Evolutionary conservation across 2,329 filamentous ascomycete genomes (phyloP).

Genomic region (Sordariomycetes sp.): DNA sequence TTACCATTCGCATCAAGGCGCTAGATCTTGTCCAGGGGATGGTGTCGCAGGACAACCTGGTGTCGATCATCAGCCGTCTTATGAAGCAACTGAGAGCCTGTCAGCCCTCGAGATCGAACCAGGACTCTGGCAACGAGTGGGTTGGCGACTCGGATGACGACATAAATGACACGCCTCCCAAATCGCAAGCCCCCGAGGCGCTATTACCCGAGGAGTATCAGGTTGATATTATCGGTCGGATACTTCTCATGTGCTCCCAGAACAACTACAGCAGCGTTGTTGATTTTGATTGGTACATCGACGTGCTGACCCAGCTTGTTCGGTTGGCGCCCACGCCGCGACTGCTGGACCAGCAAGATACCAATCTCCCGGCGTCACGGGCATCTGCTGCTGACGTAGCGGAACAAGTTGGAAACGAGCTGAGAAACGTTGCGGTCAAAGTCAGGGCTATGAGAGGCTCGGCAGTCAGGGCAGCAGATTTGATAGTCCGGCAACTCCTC

Average conservation of each 20-base stretch:
- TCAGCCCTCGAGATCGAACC: conserved; percentile 7
- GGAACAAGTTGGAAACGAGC: conserved; percentile 67
- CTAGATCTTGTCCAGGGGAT: conserved; percentile 87
- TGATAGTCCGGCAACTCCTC: conserved; percentile 53
- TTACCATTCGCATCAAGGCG: conserved; percentile 89
- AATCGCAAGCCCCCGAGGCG: neutral
- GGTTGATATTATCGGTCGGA: conserved; percentile 68
- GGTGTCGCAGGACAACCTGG: conserved; percentile 79
- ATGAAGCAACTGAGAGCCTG: conserved; percentile 75
- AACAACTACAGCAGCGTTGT: conserved; percentile 77
- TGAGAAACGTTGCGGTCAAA: conserved; percentile 85
- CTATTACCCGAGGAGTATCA: conserved; percentile 75
- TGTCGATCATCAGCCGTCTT: conserved; percentile 73
- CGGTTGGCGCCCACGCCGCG: conserved; percentile 51
- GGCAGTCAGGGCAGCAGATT: conserved; percentile 74
- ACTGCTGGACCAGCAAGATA: conserved; percentile 21
- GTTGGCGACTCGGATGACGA: conserved; percentile 5
- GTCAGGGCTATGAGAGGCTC: conserved; percentile 73
- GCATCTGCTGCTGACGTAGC: conserved; percentile 39
- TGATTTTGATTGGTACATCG: conserved; percentile 98
- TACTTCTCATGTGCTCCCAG: conserved; percentile 80
- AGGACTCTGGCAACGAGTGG: neutral
- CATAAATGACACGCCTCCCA: conserved; percentile 34
- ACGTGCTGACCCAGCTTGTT: conserved; percentile 77
- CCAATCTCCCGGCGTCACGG: conserved; percentile 7